A percentile compares a stretch with the other conserved stretches of the same genome.
These are phyloP conservation scores for Emericellopsis atlantica DNA, from an alignment of 2,329 filamentous ascomycete species.

Conservation along the genomic window DNA sequence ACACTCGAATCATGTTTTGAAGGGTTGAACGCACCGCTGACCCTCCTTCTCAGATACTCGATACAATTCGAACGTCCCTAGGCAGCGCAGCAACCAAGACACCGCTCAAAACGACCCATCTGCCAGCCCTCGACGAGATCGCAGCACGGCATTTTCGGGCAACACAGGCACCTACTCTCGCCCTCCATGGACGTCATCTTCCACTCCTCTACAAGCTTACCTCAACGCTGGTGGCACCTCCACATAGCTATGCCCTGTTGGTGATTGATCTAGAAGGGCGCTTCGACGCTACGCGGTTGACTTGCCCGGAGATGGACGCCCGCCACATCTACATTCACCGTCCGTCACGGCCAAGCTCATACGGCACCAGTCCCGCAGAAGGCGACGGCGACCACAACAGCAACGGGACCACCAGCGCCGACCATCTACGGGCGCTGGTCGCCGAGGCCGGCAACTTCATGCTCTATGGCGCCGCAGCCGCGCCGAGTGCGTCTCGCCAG, in stretches of 20 bases:
- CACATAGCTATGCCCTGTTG: constrained; percentile 33
- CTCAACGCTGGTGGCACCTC: constrained; percentile 33
- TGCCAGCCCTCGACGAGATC: constrained; percentile 33
- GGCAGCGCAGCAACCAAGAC: constrained; percentile 3
- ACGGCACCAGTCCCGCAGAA: not conserved
- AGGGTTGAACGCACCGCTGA: too few relatives aligned
- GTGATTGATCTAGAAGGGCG: constrained; percentile 41
- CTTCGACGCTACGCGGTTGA: constrained; percentile 39
- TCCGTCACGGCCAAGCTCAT: constrained; percentile 14
- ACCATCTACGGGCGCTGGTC: constrained; percentile 20
- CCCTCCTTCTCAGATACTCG: constrained; percentile 7
- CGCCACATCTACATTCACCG: constrained; percentile 38
- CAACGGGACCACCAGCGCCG: constrained; percentile 6
- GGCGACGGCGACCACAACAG: not conserved
- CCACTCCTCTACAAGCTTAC: constrained; percentile 44
- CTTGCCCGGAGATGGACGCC: constrained; percentile 23
- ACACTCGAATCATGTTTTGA: too few relatives aligned
- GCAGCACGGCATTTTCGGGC: constrained; percentile 31
- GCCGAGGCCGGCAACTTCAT: constrained; percentile 31
- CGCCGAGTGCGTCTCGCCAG: constrained; percentile 28
- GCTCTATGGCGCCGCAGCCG: constrained; percentile 29
- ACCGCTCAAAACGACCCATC: constrained; percentile 18
- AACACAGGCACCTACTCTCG: constrained; percentile 32
- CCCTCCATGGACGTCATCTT: constrained; percentile 37
- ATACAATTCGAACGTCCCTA: constrained; percentile 4